A percentile compares a stretch with the other conserved stretches of the same genome.
These are phyloP conservation scores for Acacia pycnantha DNA, from an alignment of 331 rosid species.

Conservation along the genomic window DNA sequence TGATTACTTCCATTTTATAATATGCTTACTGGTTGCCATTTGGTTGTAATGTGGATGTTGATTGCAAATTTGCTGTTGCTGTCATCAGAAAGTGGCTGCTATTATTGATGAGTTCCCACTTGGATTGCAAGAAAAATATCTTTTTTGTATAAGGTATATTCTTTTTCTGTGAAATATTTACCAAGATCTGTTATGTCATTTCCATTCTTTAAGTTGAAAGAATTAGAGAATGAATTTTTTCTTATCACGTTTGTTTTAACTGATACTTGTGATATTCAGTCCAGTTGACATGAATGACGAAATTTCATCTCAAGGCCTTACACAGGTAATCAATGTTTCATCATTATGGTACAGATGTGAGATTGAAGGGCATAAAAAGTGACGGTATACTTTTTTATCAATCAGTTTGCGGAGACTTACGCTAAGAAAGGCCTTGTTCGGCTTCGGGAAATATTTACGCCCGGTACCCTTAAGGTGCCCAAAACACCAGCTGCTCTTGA, in stretches of 20 bases:
- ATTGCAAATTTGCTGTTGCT: slow-evolving; percentile 13
- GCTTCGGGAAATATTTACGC: slow-evolving; percentile 87
- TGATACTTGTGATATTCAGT: slow-evolving; percentile 53
- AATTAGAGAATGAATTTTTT: slow-evolving; percentile 1
- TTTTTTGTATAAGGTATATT: slow-evolving; percentile 74
- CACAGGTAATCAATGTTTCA: slow-evolving; percentile 57
- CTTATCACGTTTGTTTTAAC: slow-evolving; percentile 6
- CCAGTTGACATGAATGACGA: slow-evolving; percentile 87
- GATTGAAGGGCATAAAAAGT: slow-evolving; percentile 28
- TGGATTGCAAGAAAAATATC: slow-evolving; percentile 70
- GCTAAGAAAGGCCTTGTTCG: slow-evolving; percentile 79
- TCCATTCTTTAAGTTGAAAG: slow-evolving; percentile 24
- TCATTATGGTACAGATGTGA: slow-evolving; percentile 16
- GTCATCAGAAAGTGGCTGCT: slow-evolving; percentile 74
- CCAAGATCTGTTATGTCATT: slow-evolving; percentile 16
- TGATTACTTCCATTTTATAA: slow-evolving; percentile 10
- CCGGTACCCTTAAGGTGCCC: slow-evolving; percentile 79
- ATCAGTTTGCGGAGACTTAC: slow-evolving; percentile 79
- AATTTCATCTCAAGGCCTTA: slow-evolving; percentile 83
- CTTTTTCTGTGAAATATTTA: slow-evolving; percentile 12
- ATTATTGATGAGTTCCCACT: slow-evolving; percentile 71
- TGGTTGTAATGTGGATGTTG: slow-evolving; percentile 33
- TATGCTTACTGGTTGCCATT: slow-evolving; percentile 19
- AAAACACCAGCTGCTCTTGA: slow-evolving; percentile 64
- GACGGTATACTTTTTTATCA: slow-evolving; percentile 10